Percentiles rank a stretch among this genome's conserved stretches.
Conservation (phyloP, 768 basidiomycete genomes). For the Tylopilus cervinicoccineus region DNA sequence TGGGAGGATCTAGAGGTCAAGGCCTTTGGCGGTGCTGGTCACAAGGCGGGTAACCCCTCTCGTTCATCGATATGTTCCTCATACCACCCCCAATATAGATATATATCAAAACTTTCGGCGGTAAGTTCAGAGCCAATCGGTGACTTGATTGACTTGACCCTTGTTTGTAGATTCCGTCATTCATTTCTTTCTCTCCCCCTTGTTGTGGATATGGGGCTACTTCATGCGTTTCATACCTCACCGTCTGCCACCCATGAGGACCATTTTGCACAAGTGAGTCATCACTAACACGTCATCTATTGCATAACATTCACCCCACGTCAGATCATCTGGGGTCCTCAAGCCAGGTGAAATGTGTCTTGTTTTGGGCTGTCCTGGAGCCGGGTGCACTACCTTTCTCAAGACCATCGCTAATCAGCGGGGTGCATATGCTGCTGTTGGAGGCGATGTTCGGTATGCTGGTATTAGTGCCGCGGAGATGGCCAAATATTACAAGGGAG, state of each 20-base stretch:
- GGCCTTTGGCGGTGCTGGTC: slow-evolving; percentile 50
- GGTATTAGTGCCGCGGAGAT: slow-evolving; percentile 77
- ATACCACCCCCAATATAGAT: slow-evolving; percentile 29
- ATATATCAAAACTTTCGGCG: slow-evolving; percentile 56
- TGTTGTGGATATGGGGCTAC: slow-evolving; percentile 45
- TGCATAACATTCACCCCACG: neutral
- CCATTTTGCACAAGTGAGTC: slow-evolving; percentile 57
- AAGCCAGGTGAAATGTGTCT: slow-evolving; percentile 86
- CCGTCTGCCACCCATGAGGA: slow-evolving; percentile 38
- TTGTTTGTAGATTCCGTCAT: slow-evolving; percentile 43
- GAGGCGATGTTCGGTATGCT: slow-evolving; percentile 77
- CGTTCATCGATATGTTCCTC: neutral
- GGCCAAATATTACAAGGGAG: slow-evolving; percentile 71
- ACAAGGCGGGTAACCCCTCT: slow-evolving; percentile 43
- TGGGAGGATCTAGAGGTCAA: slow-evolving; percentile 70
- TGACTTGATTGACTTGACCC: neutral
- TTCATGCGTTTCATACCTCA: slow-evolving; percentile 38
- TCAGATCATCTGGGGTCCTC: slow-evolving; percentile 63
- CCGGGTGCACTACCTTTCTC: slow-evolving; percentile 85
- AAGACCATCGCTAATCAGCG: slow-evolving; percentile 79
- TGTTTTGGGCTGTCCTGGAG: slow-evolving; percentile 77
- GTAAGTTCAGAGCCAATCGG: slow-evolving; percentile 34
- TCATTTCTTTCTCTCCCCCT: slow-evolving; percentile 49
- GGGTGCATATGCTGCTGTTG: slow-evolving; percentile 55
- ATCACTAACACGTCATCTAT: neutral